These are phyloP conservation scores for Desmodesmus armatus DNA, from an alignment of 139 green algal genomes.

Conservation along the genomic window DNA sequence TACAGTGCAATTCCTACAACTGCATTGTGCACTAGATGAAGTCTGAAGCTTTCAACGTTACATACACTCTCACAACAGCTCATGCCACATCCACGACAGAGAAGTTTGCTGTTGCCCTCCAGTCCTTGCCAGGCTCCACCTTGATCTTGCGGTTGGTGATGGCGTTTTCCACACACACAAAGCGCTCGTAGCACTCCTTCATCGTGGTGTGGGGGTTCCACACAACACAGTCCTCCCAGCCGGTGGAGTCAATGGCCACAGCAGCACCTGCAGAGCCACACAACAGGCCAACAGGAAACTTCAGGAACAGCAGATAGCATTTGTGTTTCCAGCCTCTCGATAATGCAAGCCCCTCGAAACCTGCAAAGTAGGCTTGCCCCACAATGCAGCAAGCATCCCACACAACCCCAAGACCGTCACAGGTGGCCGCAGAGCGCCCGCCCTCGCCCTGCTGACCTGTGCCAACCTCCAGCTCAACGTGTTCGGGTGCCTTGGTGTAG, in stretches of 20 bases:
- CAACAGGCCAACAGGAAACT: not conserved
- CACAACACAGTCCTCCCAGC: slow-evolving; percentile 75
- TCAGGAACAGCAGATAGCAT: too few relatives aligned
- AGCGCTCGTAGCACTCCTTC: slow-evolving; percentile 79
- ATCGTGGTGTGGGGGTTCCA: slow-evolving; percentile 77
- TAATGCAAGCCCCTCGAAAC: too few relatives aligned
- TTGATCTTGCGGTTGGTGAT: slow-evolving; percentile 53
- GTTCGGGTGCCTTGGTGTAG: slow-evolving; percentile 81
- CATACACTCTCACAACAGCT: too few relatives aligned
- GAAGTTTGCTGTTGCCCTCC: slow-evolving; percentile 65
- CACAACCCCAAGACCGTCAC: too few relatives aligned
- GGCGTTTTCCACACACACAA: slow-evolving; percentile 88
- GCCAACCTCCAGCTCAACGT: slow-evolving; percentile 80
- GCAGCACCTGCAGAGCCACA: slow-evolving; percentile 52
- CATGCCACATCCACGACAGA: slow-evolving; percentile 56
- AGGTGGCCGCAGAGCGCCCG: too few relatives aligned
- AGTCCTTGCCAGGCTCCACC: slow-evolving; percentile 68
- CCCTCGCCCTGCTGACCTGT: slow-evolving; percentile 41
- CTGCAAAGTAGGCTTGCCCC: too few relatives aligned
- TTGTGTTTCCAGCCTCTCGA: too few relatives aligned
- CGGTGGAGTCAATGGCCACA: slow-evolving; percentile 61
- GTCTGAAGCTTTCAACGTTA: too few relatives aligned
- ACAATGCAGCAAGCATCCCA: too few relatives aligned
- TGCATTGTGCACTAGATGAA: too few relatives aligned
- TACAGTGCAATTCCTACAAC: too few relatives aligned